Base-by-base conservation (phyloP, 805 yeast species). In the Nakazawaea pomicola region DNA sequence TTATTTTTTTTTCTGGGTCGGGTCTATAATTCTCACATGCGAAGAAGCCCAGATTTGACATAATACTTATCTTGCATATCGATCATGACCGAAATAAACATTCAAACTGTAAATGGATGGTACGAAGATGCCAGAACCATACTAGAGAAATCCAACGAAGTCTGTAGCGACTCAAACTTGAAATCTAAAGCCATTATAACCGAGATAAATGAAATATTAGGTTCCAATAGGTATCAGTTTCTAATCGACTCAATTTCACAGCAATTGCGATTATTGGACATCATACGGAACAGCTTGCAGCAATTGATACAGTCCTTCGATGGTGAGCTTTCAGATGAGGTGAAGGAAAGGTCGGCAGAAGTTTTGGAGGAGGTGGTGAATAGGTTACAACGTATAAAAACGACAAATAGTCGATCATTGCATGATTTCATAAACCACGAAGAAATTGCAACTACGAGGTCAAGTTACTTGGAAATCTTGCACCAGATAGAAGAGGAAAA, bases 401-500 rank as follows among this genome's bases (percentile, higher is more conserved):
- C 53, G 6, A 31, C 38, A 10, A 27, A 30, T 9, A 29, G n/a
- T 1, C 31, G 18, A 14, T 45, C 49, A 6, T 45, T 79, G 24
- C 66, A 64, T 33, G 77, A 75, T 38, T 78, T 72, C 49, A 72
- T 80, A 1, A 68, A 76, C 29, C 68, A 60, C 27, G 53, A 54
- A 3, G 65, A 62, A 0, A 54, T 66, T 14, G 67, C 63, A 4
- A 52, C 57, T 33, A 47, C 62, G 0, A 49, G 57, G 32, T 37
- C 54, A 2, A 46, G 60, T 21, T 47, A 57, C 16, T 51, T 49
- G 11, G 54, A 58, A 30, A 48, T 67, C n/a, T 53, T 61, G 7
- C 64, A 59, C 23, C 48, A 64, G 5, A 63, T 66, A 24, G 46
- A 41, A 17, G 48, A 54, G 12, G 58, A 67, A 20, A 51, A 53